These are phyloP conservation scores for Parsonsia alboflavescens DNA, from an alignment of 257 asterid genomes.

Conservation along the genomic window DNA sequence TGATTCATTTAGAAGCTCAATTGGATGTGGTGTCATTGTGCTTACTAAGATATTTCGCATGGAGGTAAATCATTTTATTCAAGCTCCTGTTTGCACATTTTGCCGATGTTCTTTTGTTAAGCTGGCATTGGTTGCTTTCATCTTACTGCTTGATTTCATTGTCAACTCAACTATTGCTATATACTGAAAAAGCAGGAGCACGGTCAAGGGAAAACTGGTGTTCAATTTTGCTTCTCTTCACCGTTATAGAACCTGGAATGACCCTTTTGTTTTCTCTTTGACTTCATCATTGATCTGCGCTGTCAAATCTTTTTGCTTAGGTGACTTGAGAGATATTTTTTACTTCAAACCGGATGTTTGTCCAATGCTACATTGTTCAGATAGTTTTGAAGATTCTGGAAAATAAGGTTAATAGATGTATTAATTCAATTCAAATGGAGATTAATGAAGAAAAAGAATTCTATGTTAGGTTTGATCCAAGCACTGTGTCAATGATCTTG, in stretches of 20 bases:
- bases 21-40: slow-evolving; percentile 69
- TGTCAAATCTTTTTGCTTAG: slow-evolving; percentile 3
- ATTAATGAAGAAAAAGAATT: too few relatives aligned
- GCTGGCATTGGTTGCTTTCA: neutral
- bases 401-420: neutral
- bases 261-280: slow-evolving; percentile 5
- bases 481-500: too few relatives aligned
- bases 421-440: too few relatives aligned
- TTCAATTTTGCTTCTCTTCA: slow-evolving; percentile 88
- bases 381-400: slow-evolving; percentile 14
- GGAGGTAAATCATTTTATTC: slow-evolving; percentile 58
- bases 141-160: slow-evolving; percentile 22
- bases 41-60: slow-evolving; percentile 86
- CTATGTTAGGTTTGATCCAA: too few relatives aligned
- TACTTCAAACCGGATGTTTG: slow-evolving; percentile 23
- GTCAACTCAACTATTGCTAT: slow-evolving; percentile 77
- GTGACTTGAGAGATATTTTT: slow-evolving; percentile 11
- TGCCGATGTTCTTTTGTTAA: too few relatives aligned
- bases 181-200: slow-evolving; percentile 64
- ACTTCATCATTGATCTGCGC: neutral
- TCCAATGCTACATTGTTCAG: slow-evolving; percentile 15
- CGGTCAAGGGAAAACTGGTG: slow-evolving; percentile 76
- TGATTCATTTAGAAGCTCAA: slow-evolving; percentile 76
- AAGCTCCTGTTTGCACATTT: neutral
- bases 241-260: slow-evolving; percentile 36